Conservation (phyloP, 345 rosid species). For the Acer campestre region DNA sequence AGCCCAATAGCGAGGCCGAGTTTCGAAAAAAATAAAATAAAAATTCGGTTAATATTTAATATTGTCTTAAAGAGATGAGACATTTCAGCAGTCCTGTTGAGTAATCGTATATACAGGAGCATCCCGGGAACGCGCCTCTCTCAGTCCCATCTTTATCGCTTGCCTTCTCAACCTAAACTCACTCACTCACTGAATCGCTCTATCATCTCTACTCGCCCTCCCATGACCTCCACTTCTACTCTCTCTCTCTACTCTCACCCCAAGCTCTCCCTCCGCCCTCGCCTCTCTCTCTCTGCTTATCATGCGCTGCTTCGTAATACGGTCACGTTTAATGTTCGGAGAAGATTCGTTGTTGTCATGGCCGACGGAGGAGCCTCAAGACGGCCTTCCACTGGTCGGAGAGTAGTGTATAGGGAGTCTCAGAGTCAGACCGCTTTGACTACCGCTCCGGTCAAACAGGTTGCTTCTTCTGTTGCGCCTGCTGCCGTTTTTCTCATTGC, state of each 20-base stretch:
- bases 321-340: conserved; percentile 25
- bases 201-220: neutral
- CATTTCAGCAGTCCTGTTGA: too few relatives aligned
- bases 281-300: conserved; percentile 16
- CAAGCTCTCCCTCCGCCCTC: conserved; percentile 38
- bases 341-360: conserved; percentile 46
- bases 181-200: neutral
- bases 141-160: conserved; percentile 8
- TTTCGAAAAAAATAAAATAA: too few relatives aligned
- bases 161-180: neutral
- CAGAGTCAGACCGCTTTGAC: conserved; percentile 50
- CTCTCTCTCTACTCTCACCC: conserved; percentile 52
- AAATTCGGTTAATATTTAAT: neutral
- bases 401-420: conserved; percentile 61
- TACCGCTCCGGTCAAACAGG: conserved; percentile 55
- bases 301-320: conserved; percentile 28
- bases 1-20: neutral
- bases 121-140: conserved; percentile 23
- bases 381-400: conserved; percentile 40
- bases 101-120: neutral
- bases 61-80: neutral
- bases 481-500: conserved; percentile 58
- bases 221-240: conserved; percentile 61
- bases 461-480: conserved; percentile 59
- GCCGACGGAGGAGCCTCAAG: conserved; percentile 51